These are phyloP conservation scores for Neodidymelliopsis sp. DNA, from an alignment of 2,329 filamentous ascomycete species.

Conservation along the genomic window DNA sequence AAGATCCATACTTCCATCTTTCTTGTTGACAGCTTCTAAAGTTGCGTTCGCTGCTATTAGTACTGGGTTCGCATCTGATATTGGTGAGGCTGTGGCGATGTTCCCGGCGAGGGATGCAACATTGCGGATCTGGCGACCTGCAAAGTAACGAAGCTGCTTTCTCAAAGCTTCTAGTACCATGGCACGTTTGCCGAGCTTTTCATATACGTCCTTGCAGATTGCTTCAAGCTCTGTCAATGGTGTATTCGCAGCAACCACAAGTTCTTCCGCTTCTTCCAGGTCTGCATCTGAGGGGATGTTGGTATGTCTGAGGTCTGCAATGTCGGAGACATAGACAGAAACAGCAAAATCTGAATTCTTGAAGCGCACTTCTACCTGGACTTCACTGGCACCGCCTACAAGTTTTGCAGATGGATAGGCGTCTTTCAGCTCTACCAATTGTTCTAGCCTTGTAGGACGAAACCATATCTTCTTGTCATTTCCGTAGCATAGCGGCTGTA, in stretches of 20 bases:
- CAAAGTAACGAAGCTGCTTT: constrained; percentile 95
- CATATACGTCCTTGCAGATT: constrained; percentile 78
- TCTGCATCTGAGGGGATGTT: constrained; percentile 36
- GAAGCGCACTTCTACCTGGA: constrained; percentile 97
- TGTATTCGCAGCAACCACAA: constrained; percentile 90
- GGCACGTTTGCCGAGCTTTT: constrained; percentile 45
- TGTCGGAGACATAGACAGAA: constrained; percentile 91
- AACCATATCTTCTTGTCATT: constrained; percentile 96
- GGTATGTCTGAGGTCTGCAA: constrained; percentile 80
- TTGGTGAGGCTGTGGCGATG: constrained; percentile 89
- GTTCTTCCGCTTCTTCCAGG: constrained; percentile 35
- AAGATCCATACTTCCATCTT: constrained; percentile 61
- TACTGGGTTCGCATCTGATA: constrained; percentile 92
- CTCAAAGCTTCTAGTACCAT: constrained; percentile 68
- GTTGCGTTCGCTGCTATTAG: constrained; percentile 84
- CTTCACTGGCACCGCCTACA: constrained; percentile 93
- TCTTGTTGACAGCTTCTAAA: constrained; percentile 77
- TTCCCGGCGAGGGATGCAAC: constrained; percentile 95
- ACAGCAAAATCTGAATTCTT: constrained; percentile 89
- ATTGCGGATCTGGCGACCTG: constrained; percentile 91
- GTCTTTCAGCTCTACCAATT: constrained; percentile 87
- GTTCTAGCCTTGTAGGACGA: constrained; percentile 81
- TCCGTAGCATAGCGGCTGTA: constrained; percentile 82
- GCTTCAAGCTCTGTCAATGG: constrained; percentile 87
- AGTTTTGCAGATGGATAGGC: constrained; percentile 88